These are phyloP conservation scores for Ilex asprella DNA, from an alignment of 257 asterid genomes.

Conservation along the genomic window DNA sequence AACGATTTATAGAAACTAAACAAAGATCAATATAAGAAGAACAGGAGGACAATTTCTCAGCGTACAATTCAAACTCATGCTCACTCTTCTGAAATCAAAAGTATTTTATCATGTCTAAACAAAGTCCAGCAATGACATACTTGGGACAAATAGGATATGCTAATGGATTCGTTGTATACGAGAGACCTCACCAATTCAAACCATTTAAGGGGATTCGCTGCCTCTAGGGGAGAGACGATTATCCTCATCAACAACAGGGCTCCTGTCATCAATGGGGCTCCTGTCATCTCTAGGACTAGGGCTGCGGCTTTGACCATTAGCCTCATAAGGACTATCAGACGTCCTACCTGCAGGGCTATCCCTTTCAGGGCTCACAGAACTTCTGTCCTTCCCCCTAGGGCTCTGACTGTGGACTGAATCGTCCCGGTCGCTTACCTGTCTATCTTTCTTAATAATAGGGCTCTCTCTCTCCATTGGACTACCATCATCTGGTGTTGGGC, in stretches of 20 bases:
- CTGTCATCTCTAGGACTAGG: conserved; percentile 46
- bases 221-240: conserved; percentile 49
- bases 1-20: too few relatives aligned
- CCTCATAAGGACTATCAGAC: conserved; percentile 56
- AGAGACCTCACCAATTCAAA: neutral
- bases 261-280: conserved; percentile 38
- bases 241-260: conserved; percentile 41
- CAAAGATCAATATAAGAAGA: too few relatives aligned
- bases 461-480: conserved; percentile 37
- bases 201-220: conserved; percentile 57
- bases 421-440: conserved; percentile 36
- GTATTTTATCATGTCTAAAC: too few relatives aligned
- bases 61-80: too few relatives aligned
- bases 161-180: too few relatives aligned
- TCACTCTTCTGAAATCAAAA: too few relatives aligned
- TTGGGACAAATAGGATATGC: too few relatives aligned
- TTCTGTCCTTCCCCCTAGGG: conserved; percentile 50
- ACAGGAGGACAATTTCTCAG: too few relatives aligned
- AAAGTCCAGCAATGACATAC: too few relatives aligned
- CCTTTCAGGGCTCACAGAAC: conserved; percentile 38
- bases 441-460: conserved; percentile 30
- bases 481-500: conserved; percentile 47
- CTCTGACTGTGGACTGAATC: conserved; percentile 40
- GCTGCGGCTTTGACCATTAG: conserved; percentile 54
- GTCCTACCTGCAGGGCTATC: conserved; percentile 35